Base-by-base conservation (phyloP, 225 moss, liverwort and hornwort species). In the Bryoerythrophyllum caledonicum region DNA sequence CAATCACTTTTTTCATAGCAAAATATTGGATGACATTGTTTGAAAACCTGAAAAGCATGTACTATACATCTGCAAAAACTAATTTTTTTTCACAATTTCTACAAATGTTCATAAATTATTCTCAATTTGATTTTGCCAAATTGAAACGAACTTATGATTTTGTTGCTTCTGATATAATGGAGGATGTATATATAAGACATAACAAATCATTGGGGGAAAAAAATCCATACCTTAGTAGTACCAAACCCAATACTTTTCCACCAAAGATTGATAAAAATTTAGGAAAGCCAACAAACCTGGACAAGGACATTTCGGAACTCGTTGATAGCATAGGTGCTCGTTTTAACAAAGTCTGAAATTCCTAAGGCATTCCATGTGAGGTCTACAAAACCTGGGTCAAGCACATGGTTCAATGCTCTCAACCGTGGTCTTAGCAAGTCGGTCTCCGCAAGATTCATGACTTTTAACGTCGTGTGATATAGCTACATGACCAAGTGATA, bases 361-460 rank as follows among this genome's bases (percentile, higher is more conserved):
- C 96, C 94, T 4, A 96, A 72, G 4, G 96, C 96, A 74, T 92
- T 93, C 96, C 96, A 96, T 28, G 91, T 96, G 30, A 96, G 89
- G 68, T 96, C 82, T n/a, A 76, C 81, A 75, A 92, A 90, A 27
- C 93, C 94, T 0, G 96, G 93, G 65, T 96, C 93, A 48, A 96
- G 77, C 38, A 88, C 86, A 69, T 86, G 87, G 11, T 92, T 89
- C 69, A 96, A 67, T 53, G 38, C 51, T 37, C 85, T 93, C 8
- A 96, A 67, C 6, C 46, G 79, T 0, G 75, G 75, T n/a, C 32
- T 78, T 40, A 96, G 66, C 32, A 96, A 59, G 79, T 82, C 81
- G 2, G 86, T 84, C 70, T 96, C 92, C 0, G 63, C 75, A 11
- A 90, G 78, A 41, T 74, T 88, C 89, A 96, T 81, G 86, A 90